These are phyloP conservation scores for Ballota nigra DNA, from an alignment of 257 asterid species.

Conservation along the genomic window DNA sequence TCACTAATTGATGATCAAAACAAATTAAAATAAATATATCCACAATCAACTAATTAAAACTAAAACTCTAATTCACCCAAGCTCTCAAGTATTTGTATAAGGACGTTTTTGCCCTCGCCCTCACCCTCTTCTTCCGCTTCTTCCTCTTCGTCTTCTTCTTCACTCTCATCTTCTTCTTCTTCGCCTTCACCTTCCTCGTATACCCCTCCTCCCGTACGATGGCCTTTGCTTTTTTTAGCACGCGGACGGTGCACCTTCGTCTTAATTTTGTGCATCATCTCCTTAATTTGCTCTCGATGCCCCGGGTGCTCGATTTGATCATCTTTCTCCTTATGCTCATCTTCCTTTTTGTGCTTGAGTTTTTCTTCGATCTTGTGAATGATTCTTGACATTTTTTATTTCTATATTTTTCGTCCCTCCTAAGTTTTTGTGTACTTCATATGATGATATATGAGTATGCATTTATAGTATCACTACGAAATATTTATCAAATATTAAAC, in stretches of 20 bases:
- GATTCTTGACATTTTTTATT: not conserved
- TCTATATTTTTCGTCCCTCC: not conserved
- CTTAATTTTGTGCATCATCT: not conserved
- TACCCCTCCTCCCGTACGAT: not conserved
- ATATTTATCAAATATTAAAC: not conserved
- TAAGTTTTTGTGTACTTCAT: not conserved
- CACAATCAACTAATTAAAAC: not conserved
- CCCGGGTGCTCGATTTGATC: not conserved
- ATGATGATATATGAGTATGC: not conserved
- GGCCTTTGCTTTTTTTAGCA: not conserved
- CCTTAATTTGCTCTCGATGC: not conserved
- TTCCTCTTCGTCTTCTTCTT: not conserved
- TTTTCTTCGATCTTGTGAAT: slow-evolving; percentile 1
- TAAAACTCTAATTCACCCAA: not conserved
- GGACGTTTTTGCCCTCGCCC: not conserved
- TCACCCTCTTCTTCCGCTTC: not conserved
- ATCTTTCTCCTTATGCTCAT: not conserved
- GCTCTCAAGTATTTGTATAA: not conserved
- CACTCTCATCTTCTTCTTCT: not conserved
- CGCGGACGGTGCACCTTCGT: not conserved
- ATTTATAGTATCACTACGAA: not conserved
- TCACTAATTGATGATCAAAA: not conserved
- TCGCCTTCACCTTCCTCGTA: not conserved
- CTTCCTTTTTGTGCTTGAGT: not conserved
- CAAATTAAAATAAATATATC: not conserved